phyloP scores from a whole-genome alignment of 805 yeast genomes.

The Lipomyces sp. region DNA sequence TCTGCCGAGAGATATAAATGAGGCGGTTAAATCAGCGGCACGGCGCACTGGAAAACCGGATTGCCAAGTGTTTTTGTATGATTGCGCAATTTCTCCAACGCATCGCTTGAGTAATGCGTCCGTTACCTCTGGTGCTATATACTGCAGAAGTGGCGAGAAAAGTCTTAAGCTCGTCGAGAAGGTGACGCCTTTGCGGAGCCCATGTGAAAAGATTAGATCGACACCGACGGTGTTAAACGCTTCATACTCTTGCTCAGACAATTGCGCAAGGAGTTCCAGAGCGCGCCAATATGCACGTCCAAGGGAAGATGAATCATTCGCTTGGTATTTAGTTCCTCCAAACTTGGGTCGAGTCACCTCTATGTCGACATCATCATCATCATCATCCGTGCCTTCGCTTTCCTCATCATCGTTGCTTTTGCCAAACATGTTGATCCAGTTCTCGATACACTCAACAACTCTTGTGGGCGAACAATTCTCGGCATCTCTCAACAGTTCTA shows the following conservation, averaged over 20 bases:
- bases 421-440: not conserved
- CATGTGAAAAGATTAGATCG: constrained; percentile 1
- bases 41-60: not conserved
- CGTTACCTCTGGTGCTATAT: not conserved
- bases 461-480: not conserved
- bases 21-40: not conserved
- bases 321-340: not conserved
- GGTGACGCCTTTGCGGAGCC: not conserved
- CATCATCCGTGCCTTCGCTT: not conserved
- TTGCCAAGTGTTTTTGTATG: not conserved
- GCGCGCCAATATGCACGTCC: not conserved
- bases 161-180: not conserved
- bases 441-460: not conserved
- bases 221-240: not conserved
- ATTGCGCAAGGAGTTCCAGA: not conserved
- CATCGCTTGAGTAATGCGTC: constrained; percentile 3
- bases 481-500: constrained; percentile 9
- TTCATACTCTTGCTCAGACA: not conserved
- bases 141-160: constrained; percentile 1
- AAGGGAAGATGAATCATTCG: not conserved
- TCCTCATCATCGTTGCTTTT: not conserved
- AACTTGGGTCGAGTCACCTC: not conserved
- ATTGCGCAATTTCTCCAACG: not conserved
- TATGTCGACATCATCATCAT: not conserved
- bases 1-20: constrained; percentile 1